phyloP scores from a whole-genome alignment of 495 filamentous ascomycete genomes.

The Amniculicola lignicola region DNA sequence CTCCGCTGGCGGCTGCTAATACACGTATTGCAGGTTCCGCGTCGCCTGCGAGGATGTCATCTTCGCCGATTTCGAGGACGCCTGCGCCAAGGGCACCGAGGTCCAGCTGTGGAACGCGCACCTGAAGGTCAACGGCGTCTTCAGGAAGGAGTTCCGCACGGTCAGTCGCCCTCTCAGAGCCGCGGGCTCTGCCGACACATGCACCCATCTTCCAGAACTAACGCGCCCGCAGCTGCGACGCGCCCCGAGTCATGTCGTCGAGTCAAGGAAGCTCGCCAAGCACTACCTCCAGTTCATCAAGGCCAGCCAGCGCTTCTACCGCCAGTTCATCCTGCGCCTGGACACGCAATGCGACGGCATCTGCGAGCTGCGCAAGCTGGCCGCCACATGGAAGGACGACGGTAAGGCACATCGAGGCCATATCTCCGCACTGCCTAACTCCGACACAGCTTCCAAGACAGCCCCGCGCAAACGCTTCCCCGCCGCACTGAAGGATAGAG shows the following conservation, averaged over 20 bases:
- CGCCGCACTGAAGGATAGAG: slow-evolving; percentile 50
- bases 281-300: slow-evolving; percentile 81
- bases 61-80: slow-evolving; percentile 69
- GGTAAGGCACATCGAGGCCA: slow-evolving; percentile 6
- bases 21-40: slow-evolving; percentile 61
- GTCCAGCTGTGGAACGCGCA: slow-evolving; percentile 75
- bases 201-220: not conserved
- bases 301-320: slow-evolving; percentile 80
- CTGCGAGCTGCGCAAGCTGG: slow-evolving; percentile 54
- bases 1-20: slow-evolving; percentile 13
- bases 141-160: slow-evolving; percentile 59
- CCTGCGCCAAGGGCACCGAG: slow-evolving; percentile 62
- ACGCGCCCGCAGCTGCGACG: slow-evolving; percentile 37
- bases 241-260: slow-evolving; percentile 63
- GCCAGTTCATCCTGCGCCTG: slow-evolving; percentile 74
- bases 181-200: not conserved
- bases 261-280: slow-evolving; percentile 74
- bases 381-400: slow-evolving; percentile 26
- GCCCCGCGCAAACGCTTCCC: slow-evolving; percentile 40
- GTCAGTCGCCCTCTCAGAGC: slow-evolving; percentile 41
- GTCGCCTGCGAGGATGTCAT: slow-evolving; percentile 66
- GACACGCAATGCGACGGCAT: slow-evolving; percentile 69
- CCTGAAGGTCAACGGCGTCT: slow-evolving; percentile 69
- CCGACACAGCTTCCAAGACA: slow-evolving; percentile 5
- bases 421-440: not conserved